These are phyloP conservation scores for Botrytis elliptica DNA, from an alignment of 2,329 filamentous ascomycete genomes.

Conservation along the genomic window DNA sequence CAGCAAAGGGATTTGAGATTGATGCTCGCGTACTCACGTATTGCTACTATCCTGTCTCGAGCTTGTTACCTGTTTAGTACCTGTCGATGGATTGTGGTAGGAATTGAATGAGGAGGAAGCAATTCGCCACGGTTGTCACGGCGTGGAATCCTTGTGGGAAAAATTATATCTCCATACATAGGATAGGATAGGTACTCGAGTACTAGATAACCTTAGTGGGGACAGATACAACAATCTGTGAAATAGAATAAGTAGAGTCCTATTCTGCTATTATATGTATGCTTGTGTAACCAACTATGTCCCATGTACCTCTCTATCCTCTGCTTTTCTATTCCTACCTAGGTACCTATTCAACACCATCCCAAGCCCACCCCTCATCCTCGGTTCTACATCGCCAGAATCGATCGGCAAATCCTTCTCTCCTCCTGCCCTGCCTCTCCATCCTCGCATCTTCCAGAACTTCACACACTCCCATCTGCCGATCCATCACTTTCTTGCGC, in stretches of 20 bases:
- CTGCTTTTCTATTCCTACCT: too few relatives aligned
- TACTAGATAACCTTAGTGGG: neutral
- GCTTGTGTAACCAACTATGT: too few relatives aligned
- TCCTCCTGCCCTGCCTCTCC: neutral
- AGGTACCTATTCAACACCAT: too few relatives aligned
- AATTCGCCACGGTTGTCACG: neutral
- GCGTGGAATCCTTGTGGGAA: neutral
- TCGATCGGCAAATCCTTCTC: neutral
- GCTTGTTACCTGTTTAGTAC: neutral
- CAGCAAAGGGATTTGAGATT: neutral
- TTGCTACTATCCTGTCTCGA: neutral
- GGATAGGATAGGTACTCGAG: neutral
- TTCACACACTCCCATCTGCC: neutral
- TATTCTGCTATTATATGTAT: too few relatives aligned
- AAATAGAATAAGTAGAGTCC: neutral
- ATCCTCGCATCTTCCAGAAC: neutral
- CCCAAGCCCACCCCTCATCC: neutral
- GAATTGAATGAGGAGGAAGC: neutral
- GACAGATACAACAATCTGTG: too few relatives aligned
- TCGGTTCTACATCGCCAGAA: neutral
- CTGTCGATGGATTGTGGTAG: too few relatives aligned
- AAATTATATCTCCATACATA: too few relatives aligned
- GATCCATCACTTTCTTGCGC: neutral
- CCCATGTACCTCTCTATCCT: too few relatives aligned
- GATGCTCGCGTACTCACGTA: neutral